Conservation (phyloP, 2,329 filamentous ascomycete species). For the Aureobasidium melanogenum region DNA sequence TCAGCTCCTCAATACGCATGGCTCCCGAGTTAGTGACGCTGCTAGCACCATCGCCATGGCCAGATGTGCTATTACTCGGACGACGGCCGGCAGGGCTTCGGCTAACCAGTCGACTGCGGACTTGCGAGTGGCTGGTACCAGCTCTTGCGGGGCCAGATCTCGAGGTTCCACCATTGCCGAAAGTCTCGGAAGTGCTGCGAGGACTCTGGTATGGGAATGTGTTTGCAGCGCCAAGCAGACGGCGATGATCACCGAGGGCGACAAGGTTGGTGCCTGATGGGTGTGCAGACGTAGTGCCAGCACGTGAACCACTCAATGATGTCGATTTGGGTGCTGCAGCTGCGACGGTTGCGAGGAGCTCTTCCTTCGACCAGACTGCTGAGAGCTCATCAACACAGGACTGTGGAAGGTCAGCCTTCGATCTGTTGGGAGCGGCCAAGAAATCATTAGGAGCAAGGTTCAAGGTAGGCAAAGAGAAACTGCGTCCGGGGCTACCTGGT, state of each 20-base stretch:
- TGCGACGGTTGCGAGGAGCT: conserved; percentile 58
- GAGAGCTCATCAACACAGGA: conserved; percentile 67
- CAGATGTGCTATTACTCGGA: conserved; percentile 31
- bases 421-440: conserved; percentile 14
- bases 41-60: conserved; percentile 15
- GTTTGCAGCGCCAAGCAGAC: conserved; percentile 18
- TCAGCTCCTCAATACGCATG: conserved; percentile 38
- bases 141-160: neutral
- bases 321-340: conserved; percentile 59
- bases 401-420: conserved; percentile 53
- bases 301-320: conserved; percentile 66
- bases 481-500: conserved; percentile 37
- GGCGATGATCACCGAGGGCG: conserved; percentile 17
- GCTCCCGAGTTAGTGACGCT: conserved; percentile 40
- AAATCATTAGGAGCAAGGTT: conserved; percentile 25
- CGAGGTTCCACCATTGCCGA: neutral
- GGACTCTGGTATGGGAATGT: conserved; percentile 11
- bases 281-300: conserved; percentile 33
- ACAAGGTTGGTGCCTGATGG: conserved; percentile 10
- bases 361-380: conserved; percentile 69
- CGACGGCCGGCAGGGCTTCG: conserved; percentile 11
- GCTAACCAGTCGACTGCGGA: neutral
- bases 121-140: conserved; percentile 5
- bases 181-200: conserved; percentile 6
- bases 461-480: conserved; percentile 54